Base-by-base conservation (phyloP, 1,284 basidiomycete genomes). In the Earliella scabrosa region DNA sequence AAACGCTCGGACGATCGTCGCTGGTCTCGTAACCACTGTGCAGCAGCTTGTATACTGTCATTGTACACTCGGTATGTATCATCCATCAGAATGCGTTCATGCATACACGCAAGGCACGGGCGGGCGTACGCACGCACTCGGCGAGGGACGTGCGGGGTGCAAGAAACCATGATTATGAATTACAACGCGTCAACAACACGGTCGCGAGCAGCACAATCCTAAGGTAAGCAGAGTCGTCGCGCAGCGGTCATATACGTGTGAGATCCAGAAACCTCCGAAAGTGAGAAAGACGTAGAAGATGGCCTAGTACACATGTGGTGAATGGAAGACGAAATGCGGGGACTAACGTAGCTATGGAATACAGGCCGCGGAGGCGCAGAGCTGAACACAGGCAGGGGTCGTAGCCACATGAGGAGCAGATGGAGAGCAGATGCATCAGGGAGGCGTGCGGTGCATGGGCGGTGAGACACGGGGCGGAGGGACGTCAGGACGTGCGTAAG, bases 51-150 rank as follows among this genome's bases (percentile, higher is more conserved):
- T 59, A 61, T 59, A 57, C 57, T 50, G 45, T 52, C 46, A 55
- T 54, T 59, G 58, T 50, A 32, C 54, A 57, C 51, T 31, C 51
- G 54, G 48, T 56, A 52, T 62, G 60, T 59, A 59, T 59, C 54
- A 52, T 44, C 35, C 50, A 60, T 49, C 51, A 51, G 34, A 50
- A 39, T 26, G 1, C 18, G 41, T n/a, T 24, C 18, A 44, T 26
- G 38, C 24, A 43, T 32, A 38, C n/a, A n/a, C 27, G 27, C 27
- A 44, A 8, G 14, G 29, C 31, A 34, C 39, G 23, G 20, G 7
- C 48, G 29, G 21, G 41, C 48, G 27, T 14, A 32, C 31, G 39
- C 39, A 20, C 39, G 20, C n/a, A n/a, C n/a, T n/a, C n/a, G n/a
- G n/a, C 43, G 14, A 36, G 35, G 29, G 36, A 27, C 29, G 26